phyloP scores from a whole-genome alignment of 805 yeast species.

The Wickerhamiella nectarea region DNA sequence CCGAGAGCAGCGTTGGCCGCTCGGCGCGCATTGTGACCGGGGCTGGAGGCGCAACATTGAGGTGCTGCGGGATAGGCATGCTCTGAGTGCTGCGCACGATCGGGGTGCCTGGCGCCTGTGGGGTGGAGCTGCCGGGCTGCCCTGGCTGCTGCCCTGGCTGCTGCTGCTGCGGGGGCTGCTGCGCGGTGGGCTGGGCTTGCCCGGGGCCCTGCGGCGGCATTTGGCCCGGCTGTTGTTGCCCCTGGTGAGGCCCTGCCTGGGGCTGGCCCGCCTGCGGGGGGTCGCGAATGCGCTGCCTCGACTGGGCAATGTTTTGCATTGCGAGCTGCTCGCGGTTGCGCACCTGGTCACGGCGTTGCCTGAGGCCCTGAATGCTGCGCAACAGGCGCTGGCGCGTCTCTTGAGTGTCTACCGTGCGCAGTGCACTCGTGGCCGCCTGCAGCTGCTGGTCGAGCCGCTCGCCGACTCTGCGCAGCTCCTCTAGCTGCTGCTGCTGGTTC shows the following conservation, averaged over 20 bases:
- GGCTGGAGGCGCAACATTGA: conserved; percentile 51
- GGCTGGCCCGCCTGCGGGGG: too few species aligned
- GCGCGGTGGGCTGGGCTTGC: conserved; percentile 6
- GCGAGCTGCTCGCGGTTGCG: conserved; percentile 17
- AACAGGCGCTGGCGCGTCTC: conserved; percentile 14
- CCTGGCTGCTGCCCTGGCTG: conserved; percentile 9
- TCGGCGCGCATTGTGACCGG: conserved; percentile 54
- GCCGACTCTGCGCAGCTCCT: conserved; percentile 15
- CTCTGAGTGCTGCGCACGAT: conserved; percentile 8
- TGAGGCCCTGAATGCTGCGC: conserved; percentile 12
- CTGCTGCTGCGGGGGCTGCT: conserved; percentile 13
- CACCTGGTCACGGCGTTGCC: conserved; percentile 14
- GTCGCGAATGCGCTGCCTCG: not conserved
- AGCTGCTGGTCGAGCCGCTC: conserved; percentile 12
- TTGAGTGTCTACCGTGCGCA: conserved; percentile 8
- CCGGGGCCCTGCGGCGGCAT: too few species aligned
- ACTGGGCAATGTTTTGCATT: not conserved
- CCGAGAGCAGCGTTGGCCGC: conserved; percentile 52
- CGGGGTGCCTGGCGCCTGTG: not conserved
- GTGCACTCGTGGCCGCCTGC: conserved; percentile 12
- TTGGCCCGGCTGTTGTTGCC: too few species aligned
- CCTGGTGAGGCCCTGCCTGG: too few species aligned
- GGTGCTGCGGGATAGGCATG: conserved; percentile 44
- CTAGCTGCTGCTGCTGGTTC: conserved; percentile 18
- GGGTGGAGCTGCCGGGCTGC: not conserved